A percentile compares a stretch with the other conserved stretches of the same genome.
Evolutionary conservation across 2,329 filamentous ascomycete species (phyloP).

Genomic region (Trichoderma atroviride): DNA sequence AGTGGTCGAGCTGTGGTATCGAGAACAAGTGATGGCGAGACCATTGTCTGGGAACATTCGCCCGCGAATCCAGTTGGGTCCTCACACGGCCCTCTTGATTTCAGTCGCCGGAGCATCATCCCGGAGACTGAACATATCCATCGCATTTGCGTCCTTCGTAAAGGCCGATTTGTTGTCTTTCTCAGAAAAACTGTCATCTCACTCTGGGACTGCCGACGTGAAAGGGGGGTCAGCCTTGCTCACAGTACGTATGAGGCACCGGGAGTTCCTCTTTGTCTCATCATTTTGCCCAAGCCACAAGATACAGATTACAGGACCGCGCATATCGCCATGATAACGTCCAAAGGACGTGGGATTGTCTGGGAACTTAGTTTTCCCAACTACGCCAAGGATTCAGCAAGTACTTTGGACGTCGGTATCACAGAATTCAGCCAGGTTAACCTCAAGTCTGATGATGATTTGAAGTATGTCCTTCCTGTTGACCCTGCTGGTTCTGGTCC

Average conservation of each 20-base stretch:
- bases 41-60: constrained; percentile 79
- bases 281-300: constrained; percentile 69
- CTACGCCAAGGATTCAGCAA: constrained; percentile 38
- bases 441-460: constrained; percentile 60
- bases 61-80: constrained; percentile 34
- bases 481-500: constrained; percentile 79
- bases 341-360: constrained; percentile 75
- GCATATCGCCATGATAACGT: constrained; percentile 82
- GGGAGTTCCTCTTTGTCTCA: constrained; percentile 77
- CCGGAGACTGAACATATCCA: constrained; percentile 72
- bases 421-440: constrained; percentile 72
- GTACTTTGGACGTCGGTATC: constrained; percentile 44
- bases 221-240: constrained; percentile 59
- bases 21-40: constrained; percentile 75
- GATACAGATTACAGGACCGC: constrained; percentile 58
- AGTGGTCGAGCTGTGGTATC: constrained; percentile 81
- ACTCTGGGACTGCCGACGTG: constrained; percentile 75
- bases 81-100: constrained; percentile 38
- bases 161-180: constrained; percentile 80
- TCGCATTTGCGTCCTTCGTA: constrained; percentile 74
- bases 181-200: constrained; percentile 71
- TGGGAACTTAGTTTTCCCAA: constrained; percentile 74
- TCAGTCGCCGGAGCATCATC: constrained; percentile 70
- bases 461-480: constrained; percentile 74
- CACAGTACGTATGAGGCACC: constrained; percentile 55